Base-by-base conservation (phyloP, 495 filamentous ascomycete species). In the Penicillium simplicissimum region DNA sequence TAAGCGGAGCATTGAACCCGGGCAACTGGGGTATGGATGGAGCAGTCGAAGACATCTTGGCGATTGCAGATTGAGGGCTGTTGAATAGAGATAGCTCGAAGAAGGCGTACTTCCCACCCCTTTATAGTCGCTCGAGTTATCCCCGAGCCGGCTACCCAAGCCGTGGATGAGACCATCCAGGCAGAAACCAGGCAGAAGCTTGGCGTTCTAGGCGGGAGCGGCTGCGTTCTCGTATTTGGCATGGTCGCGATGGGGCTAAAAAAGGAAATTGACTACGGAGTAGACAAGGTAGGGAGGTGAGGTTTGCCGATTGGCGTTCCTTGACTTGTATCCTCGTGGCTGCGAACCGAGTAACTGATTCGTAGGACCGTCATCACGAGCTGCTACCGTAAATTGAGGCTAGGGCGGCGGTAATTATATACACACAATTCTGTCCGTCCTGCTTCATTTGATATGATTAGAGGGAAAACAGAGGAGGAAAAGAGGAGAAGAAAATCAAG, bases 281-380 rank as follows among this genome's bases (percentile, higher is more conserved):
- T 31, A 7, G 28, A 6, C 28, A 31, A 49, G 25, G 14, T 15
- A n/a, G 0, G 1, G 13, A 13, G 23, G 45, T 49, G 45, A 15
- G 45, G 23, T 31, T 49, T 49, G 45, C 45, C 45, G 45, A 49
- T 31, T 25, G 45, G 45, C 31, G 21, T 49, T 49, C 42, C 42
- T 45, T 11, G 42, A 45, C n/a, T 14, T 31, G 28, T 31, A 2
- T 31, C 3, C 28, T 31, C 40, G 17, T 19, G n/a, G 40, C 23
- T 25, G 23, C 23, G 3, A 31, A 31, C 28, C 4, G 28, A 31
- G 28, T 31, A 31, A 31, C 28, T 31, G 28, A 31, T 31, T 7
- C 28, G 28, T 31, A 31, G 28, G 28, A 6, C 28, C 4, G 6
- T 4, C 28, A 2, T 31, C 28, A 0, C 28, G 28, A 31, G 28